Conservation (phyloP, 257 asterid species). For the Henckelia pumila region DNA sequence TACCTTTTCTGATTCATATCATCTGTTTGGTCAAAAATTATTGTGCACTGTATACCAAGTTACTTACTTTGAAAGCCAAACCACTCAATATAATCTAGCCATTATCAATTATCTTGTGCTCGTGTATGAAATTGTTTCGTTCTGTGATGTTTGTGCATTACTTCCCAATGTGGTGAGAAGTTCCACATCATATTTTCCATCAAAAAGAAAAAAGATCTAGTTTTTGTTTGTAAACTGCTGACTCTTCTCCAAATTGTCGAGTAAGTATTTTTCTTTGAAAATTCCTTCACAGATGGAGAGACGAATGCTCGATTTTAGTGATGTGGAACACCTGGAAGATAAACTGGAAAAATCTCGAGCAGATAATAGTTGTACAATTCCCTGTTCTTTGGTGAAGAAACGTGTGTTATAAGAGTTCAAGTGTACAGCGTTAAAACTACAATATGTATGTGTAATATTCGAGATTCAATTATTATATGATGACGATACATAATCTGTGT, state of each 20-base stretch:
- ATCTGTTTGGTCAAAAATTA: neutral
- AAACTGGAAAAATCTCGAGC: constrained; percentile 37
- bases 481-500: constrained; percentile 12
- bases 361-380: constrained; percentile 44
- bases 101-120: neutral
- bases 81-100: neutral
- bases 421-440: constrained; percentile 16
- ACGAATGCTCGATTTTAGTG: constrained; percentile 80
- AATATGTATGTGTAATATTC: constrained; percentile 3
- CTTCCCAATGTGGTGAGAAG: neutral
- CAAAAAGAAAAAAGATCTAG: neutral
- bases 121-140: neutral
- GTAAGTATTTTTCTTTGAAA: neutral
- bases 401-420: neutral
- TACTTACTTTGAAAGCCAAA: neutral
- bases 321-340: constrained; percentile 72
- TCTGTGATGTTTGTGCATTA: neutral
- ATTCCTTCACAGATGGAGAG: constrained; percentile 57
- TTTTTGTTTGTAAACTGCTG: neutral
- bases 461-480: constrained; percentile 11
- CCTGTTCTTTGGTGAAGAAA: constrained; percentile 72
- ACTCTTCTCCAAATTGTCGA: neutral
- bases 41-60: neutral
- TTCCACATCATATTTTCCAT: neutral
- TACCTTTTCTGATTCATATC: too few species aligned